A percentile compares a stretch with the other conserved stretches of the same genome.
Conservation (phyloP, 768 basidiomycete genomes). For the Russula olivacea region DNA sequence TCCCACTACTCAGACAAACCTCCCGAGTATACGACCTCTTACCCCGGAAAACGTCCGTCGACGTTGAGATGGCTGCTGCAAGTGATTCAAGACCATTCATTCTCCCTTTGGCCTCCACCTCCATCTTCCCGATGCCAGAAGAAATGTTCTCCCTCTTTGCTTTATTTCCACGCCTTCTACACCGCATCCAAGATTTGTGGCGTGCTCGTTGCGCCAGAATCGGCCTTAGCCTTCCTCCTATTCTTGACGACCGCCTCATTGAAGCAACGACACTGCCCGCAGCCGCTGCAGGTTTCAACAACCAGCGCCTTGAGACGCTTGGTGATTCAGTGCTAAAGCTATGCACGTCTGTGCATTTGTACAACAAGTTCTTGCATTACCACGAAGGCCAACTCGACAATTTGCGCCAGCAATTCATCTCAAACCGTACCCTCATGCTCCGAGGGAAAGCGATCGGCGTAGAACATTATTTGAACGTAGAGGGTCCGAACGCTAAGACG, state of each 20-base stretch:
- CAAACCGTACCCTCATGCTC: slow-evolving; percentile 62
- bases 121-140: slow-evolving; percentile 49
- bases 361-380: slow-evolving; percentile 66
- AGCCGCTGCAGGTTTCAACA: slow-evolving; percentile 58
- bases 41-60: slow-evolving; percentile 25
- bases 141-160: slow-evolving; percentile 36
- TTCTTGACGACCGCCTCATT: slow-evolving; percentile 51
- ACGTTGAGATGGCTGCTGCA: slow-evolving; percentile 7
- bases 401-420: slow-evolving; percentile 58
- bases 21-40: slow-evolving; percentile 35
- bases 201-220: slow-evolving; percentile 48
- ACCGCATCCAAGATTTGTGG: slow-evolving; percentile 59
- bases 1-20: slow-evolving; percentile 39
- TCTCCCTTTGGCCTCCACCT: slow-evolving; percentile 44
- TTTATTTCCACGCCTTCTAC: slow-evolving; percentile 61
- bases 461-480: slow-evolving; percentile 57
- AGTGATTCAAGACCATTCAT: slow-evolving; percentile 28
- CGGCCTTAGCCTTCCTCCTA: slow-evolving; percentile 55
- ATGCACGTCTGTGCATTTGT: slow-evolving; percentile 66
- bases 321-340: slow-evolving; percentile 82
- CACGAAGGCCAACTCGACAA: slow-evolving; percentile 79
- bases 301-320: slow-evolving; percentile 81
- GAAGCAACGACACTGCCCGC: slow-evolving; percentile 75
- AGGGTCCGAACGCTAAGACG: slow-evolving; percentile 43
- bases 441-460: slow-evolving; percentile 61